Conservation (phyloP, 2,329 filamentous ascomycete genomes). For the Dichotomopilus funicola region DNA sequence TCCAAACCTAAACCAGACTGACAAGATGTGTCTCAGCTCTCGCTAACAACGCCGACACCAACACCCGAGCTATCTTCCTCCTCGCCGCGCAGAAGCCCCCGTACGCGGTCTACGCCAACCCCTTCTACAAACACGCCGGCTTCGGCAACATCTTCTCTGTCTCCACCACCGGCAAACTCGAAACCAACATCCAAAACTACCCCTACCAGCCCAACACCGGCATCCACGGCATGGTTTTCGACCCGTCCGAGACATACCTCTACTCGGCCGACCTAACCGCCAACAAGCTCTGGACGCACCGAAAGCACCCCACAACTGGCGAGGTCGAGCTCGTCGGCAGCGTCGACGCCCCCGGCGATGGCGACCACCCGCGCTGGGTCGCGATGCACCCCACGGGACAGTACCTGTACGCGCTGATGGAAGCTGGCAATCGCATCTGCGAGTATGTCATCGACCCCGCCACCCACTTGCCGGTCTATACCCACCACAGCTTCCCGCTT, state of each 20-base stretch:
- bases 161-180: slow-evolving; percentile 49
- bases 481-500: slow-evolving; percentile 67
- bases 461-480: slow-evolving; percentile 72
- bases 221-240: slow-evolving; percentile 78
- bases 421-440: slow-evolving; percentile 77
- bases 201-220: slow-evolving; percentile 63
- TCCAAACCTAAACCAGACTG: slow-evolving; percentile 1
- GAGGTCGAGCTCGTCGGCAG: slow-evolving; percentile 63
- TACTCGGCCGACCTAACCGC: slow-evolving; percentile 73
- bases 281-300: slow-evolving; percentile 81
- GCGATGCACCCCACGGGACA: slow-evolving; percentile 72
- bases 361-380: slow-evolving; percentile 83
- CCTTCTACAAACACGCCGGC: slow-evolving; percentile 81
- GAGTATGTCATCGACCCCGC: slow-evolving; percentile 72
- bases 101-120: slow-evolving; percentile 80
- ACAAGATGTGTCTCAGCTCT: slow-evolving; percentile 42
- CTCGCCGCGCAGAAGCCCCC: slow-evolving; percentile 72
- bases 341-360: slow-evolving; percentile 61
- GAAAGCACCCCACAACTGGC: slow-evolving; percentile 54
- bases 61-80: slow-evolving; percentile 84
- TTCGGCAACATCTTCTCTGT: slow-evolving; percentile 72
- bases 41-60: slow-evolving; percentile 63
- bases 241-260: slow-evolving; percentile 64
- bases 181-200: slow-evolving; percentile 64
- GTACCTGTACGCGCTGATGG: slow-evolving; percentile 82